phyloP scores from a whole-genome alignment of 2,329 filamentous ascomycete species.

The Fusarium marasasianum region DNA sequence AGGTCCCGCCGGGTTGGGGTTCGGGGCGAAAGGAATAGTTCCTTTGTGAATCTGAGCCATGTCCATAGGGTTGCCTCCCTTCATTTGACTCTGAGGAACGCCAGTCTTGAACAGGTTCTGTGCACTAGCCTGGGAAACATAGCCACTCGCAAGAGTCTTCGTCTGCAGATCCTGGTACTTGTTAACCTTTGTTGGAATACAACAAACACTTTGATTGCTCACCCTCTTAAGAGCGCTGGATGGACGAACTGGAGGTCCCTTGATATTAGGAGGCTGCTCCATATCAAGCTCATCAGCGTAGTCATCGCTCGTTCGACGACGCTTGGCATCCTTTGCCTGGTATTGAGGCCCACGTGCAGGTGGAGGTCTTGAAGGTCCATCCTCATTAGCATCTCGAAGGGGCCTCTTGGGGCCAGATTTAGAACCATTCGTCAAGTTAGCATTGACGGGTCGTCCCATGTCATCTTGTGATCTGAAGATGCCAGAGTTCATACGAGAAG shows the following conservation, averaged over 20 bases:
- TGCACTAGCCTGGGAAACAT: slow-evolving; percentile 64
- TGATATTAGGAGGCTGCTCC: slow-evolving; percentile 69
- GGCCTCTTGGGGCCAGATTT: slow-evolving; percentile 78
- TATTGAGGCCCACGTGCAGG: slow-evolving; percentile 67
- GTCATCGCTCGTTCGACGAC: slow-evolving; percentile 79
- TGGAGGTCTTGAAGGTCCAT: slow-evolving; percentile 56
- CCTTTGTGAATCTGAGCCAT: slow-evolving; percentile 89
- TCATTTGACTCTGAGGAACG: slow-evolving; percentile 71
- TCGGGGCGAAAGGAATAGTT: slow-evolving; percentile 88
- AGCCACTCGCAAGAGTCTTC: slow-evolving; percentile 70
- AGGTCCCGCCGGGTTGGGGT: slow-evolving; percentile 62
- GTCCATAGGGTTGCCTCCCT: slow-evolving; percentile 76
- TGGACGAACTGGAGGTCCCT: slow-evolving; percentile 85
- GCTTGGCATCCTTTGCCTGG: slow-evolving; percentile 78
- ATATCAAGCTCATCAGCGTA: slow-evolving; percentile 71
- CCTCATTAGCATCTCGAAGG: slow-evolving; percentile 70
- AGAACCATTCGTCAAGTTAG: slow-evolving; percentile 63
- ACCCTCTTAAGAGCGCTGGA: slow-evolving; percentile 78
- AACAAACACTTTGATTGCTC: slow-evolving; percentile 40
- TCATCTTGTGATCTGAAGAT: slow-evolving; percentile 67
- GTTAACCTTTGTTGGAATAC: slow-evolving; percentile 46
- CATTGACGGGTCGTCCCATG: slow-evolving; percentile 66
- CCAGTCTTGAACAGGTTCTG: slow-evolving; percentile 72
- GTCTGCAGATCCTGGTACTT: slow-evolving; percentile 63
- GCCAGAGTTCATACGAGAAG: slow-evolving; percentile 68